Conservation (phyloP, 78 protist species). For the Mastigamoeba balamuthi region DNA sequence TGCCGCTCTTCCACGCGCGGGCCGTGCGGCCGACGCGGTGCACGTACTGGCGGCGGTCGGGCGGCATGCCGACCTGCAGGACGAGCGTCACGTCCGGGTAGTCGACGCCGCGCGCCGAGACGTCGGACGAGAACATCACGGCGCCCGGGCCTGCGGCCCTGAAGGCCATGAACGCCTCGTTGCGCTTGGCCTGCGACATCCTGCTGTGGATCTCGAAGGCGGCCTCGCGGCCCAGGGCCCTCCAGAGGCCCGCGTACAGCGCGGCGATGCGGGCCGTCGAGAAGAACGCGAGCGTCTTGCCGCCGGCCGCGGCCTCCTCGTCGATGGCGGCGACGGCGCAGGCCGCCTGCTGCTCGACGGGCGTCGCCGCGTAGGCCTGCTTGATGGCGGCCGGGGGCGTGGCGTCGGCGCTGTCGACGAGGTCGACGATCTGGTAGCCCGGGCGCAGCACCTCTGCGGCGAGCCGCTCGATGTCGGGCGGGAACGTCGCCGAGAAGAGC, state of each 20-base stretch:
- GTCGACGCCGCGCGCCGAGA: constrained; percentile 52
- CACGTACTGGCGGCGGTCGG: too few relatives aligned
- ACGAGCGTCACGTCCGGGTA: constrained; percentile 46
- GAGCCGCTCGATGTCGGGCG: constrained; percentile 68
- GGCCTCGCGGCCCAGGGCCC: too few relatives aligned
- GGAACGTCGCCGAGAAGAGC: constrained; percentile 91
- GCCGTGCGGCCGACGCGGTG: too few relatives aligned
- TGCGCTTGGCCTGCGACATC: constrained; percentile 14
- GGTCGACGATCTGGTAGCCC: too few relatives aligned
- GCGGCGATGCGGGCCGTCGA: too few relatives aligned
- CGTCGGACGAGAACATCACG: constrained; percentile 42
- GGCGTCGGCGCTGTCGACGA: too few relatives aligned
- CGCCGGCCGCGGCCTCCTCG: too few relatives aligned
- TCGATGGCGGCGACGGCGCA: neutral
- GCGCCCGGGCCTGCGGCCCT: neutral
- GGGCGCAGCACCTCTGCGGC: too few relatives aligned
- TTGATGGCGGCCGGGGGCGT: too few relatives aligned
- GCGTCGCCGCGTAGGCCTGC: neutral
- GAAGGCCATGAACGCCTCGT: neutral
- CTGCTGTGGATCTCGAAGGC: constrained; percentile 58
- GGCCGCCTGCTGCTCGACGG: neutral
- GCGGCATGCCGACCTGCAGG: constrained; percentile 34
- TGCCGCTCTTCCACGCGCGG: too few relatives aligned
- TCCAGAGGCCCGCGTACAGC: too few relatives aligned
- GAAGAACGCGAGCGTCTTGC: too few relatives aligned